Evolutionary conservation across 495 filamentous ascomycete genomes (phyloP), one percentile per base, ranked within the genome.

Genomic region (Penicillium paradoxum): DNA sequence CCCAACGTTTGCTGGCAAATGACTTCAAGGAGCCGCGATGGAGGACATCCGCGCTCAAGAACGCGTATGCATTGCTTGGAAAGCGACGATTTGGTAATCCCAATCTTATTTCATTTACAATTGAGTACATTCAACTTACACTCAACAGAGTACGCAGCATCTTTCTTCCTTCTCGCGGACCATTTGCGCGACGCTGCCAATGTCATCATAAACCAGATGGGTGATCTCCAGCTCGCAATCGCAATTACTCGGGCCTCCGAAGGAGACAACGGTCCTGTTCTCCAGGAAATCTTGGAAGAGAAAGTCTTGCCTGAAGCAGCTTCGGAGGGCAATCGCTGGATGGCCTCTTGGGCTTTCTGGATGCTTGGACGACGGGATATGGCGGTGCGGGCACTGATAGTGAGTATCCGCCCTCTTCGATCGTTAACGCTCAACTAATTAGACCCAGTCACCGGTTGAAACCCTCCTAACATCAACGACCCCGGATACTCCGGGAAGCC

Each of bases 341-440:
- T 95, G 42, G 90, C 91, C 2, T 90, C 87, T 1, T 99, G 95
- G 95, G 89, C 90, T 4, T 96, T 92, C 67, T 95, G 91, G 88
- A 90, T 95, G 84, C 77, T 99, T 15, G 83, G 83, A 34, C 75
- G 85, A 47, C 79, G 83, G 36, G 90, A 95, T 60, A 87, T 90
- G 78, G 90, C 92, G 13, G 90, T 97, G 5, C 80, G 88, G 15
- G 84, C 87, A n/a, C 69, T 97, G 3, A 84, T 97, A 34, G 73
- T 76, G 46, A 64, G 72, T 56, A 47, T 13, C 4, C 18, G 39
- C 15, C 5, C 17, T 45, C 3, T 18, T 10, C 8, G 0, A 39
- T 24, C 24, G 15, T 22, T n/a, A n/a, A 14, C 9, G 2, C 6
- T 14, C 3, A 42, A 41, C 54, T 64, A 55, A 64, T 22, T 4